A percentile compares a stretch with the other conserved stretches of the same genome.
Evolutionary conservation across 495 filamentous ascomycete species (phyloP).

Genomic region (Pyronema domesticum): DNA sequence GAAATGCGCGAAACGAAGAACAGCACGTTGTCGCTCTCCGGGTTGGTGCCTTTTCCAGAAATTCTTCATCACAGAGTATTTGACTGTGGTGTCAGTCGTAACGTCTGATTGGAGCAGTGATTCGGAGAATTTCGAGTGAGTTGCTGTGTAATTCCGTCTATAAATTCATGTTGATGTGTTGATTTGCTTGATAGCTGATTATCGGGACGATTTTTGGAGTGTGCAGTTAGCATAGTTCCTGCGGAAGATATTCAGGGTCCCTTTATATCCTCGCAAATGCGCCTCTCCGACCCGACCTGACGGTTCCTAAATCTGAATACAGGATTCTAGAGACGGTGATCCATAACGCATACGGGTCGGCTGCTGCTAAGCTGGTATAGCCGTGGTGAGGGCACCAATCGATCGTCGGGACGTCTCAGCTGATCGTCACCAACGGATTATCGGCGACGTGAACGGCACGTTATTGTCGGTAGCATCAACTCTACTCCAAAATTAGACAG

Average conservation of each 20-base stretch:
- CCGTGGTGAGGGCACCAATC: background rate
- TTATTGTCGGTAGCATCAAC: background rate
- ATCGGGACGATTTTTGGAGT: background rate
- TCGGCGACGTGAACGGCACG: background rate
- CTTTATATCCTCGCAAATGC: background rate
- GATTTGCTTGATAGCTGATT: background rate
- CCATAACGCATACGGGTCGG: background rate
- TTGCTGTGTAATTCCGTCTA: background rate
- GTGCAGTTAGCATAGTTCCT: background rate
- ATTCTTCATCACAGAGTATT: background rate
- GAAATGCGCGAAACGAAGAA: too few relatives aligned
- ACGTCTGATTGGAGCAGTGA: background rate
- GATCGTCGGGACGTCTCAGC: background rate
- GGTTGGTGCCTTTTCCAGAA: background rate
- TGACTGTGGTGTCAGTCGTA: slow-evolving; percentile 3
- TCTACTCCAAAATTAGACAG: too few relatives aligned
- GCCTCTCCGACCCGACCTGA: background rate
- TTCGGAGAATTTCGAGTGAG: background rate
- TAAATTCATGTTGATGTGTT: background rate
- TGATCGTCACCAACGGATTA: background rate
- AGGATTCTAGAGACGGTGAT: background rate
- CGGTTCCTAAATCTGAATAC: background rate
- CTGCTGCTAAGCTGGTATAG: background rate
- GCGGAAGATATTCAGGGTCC: background rate
- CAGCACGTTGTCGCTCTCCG: background rate